Percentiles rank a stretch among this genome's conserved stretches.
phyloP scores from a whole-genome alignment of 1,284 basidiomycete genomes.

The Sanghuangporus sanghuang region DNA sequence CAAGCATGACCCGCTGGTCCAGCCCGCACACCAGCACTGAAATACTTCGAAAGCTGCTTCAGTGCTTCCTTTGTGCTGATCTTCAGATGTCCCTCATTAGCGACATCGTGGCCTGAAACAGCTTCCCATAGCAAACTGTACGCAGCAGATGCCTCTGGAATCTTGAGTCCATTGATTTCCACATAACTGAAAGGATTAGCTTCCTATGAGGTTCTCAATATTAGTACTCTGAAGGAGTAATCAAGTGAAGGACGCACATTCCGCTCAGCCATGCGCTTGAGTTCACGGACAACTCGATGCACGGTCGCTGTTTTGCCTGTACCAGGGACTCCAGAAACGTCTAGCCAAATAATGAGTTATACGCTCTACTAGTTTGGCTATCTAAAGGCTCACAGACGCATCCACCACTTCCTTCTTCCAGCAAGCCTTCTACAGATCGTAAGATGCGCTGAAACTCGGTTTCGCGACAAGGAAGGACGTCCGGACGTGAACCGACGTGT shows the following conservation, averaged over 20 bases:
- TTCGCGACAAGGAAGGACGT: slow-evolving; percentile 86
- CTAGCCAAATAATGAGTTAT: slow-evolving; percentile 33
- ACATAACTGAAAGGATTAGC: slow-evolving; percentile 93
- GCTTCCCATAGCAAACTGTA: slow-evolving; percentile 89
- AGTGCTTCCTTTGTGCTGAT: slow-evolving; percentile 69
- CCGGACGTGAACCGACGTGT: slow-evolving; percentile 92
- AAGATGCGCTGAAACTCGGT: slow-evolving; percentile 82
- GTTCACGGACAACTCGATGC: slow-evolving; percentile 83
- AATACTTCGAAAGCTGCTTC: slow-evolving; percentile 59
- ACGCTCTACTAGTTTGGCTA: background rate
- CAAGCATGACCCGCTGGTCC: slow-evolving; percentile 71
- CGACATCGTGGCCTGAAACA: slow-evolving; percentile 69
- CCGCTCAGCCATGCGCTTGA: slow-evolving; percentile 81
- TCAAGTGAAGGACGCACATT: slow-evolving; percentile 44
- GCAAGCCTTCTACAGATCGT: slow-evolving; percentile 74
- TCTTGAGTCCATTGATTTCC: slow-evolving; percentile 95
- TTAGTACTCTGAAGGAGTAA: background rate
- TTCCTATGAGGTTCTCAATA: slow-evolving; percentile 48
- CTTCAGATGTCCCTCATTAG: slow-evolving; percentile 54
- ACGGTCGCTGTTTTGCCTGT: slow-evolving; percentile 99
- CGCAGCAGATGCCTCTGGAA: slow-evolving; percentile 84
- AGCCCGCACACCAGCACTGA: slow-evolving; percentile 44
- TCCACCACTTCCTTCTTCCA: slow-evolving; percentile 91
- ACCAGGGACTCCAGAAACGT: slow-evolving; percentile 96
- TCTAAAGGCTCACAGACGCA: slow-evolving; percentile 79